Evolutionary conservation across 805 yeast species (phyloP), one percentile per base, ranked within the genome.

Genomic region (Jamesozyma lodderae): DNA sequence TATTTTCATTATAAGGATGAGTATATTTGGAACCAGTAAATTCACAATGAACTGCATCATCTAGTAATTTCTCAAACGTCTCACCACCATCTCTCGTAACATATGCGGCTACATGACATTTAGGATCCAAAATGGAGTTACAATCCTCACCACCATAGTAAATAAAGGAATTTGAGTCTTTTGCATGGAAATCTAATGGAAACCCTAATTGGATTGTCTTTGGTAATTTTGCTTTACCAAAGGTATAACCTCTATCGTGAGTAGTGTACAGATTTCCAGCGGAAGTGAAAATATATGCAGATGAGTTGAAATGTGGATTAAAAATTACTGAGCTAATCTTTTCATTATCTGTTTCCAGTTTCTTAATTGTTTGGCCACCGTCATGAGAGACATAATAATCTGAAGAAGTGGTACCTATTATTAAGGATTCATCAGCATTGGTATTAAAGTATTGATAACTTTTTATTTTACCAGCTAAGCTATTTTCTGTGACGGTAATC

Each of bases 21-120:
- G 66, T 65, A 34, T 83, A 68, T 22, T 70, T 64, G 2, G 64
- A 53, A 11, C 78, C 79, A n/a, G 75, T 77, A 57, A 75, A 90
- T 36, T 73, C 73, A 68, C 98, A 90, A 6, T 59, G 60, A 15
- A 63, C 51, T 5, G 75, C 81, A 44, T 74, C 66, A 6, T 72
- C 72, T 18, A 67, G 57, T 45, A 92, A 53, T 37, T 66, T 63
- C 0, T 60, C 48, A 68, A 87, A 92, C 4, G 70, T 58, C 20
- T 59, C 49, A 17, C 97, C 98, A 18, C 72, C 75, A 61, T 88
- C 77, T 19, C 58, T 62, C 2, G 95, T 79, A 40, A 74, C 63
- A 47, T 68, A 80, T 0, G 88, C 79, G 6, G 67, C 68, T 1
- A 70, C 55, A 34, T 67, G 65, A 59, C 96, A 88, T 15, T 66